Conservation (phyloP, 2,329 filamentous ascomycete species). For the Diaporthe citri region DNA sequence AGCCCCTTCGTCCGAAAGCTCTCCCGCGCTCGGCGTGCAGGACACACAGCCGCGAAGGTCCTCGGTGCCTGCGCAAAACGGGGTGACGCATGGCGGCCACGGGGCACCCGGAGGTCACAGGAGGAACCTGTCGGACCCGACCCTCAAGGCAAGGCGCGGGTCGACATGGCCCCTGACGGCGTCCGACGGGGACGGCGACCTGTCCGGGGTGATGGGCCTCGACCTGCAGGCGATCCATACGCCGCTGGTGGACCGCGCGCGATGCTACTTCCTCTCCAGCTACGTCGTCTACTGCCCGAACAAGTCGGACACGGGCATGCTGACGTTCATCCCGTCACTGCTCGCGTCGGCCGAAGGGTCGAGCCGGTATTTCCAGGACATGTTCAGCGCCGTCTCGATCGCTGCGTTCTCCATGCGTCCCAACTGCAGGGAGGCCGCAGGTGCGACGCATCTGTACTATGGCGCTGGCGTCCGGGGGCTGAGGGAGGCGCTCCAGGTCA, state of each 20-base stretch:
- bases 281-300: constrained; percentile 30
- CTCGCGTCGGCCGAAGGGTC: constrained; percentile 6
- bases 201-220: constrained; percentile 8
- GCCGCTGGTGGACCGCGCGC: constrained; percentile 31
- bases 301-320: constrained; percentile 12
- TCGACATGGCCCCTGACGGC: neutral
- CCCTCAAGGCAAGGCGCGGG: neutral
- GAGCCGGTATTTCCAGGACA: constrained; percentile 20
- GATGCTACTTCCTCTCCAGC: constrained; percentile 35
- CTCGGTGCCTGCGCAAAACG: neutral
- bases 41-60: neutral
- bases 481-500: constrained; percentile 24
- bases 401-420: constrained; percentile 32
- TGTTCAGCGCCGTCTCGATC: constrained; percentile 35
- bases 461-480: constrained; percentile 4
- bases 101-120: neutral
- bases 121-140: constrained; percentile 12
- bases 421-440: constrained; percentile 23
- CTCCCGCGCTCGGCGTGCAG: neutral
- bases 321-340: constrained; percentile 33
- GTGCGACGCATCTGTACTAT: constrained; percentile 7
- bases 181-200: neutral
- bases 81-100: neutral
- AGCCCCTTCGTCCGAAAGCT: neutral
- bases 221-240: constrained; percentile 23